Conservation (phyloP, 116 monocot genomes). For the Cymodocea nodosa region DNA sequence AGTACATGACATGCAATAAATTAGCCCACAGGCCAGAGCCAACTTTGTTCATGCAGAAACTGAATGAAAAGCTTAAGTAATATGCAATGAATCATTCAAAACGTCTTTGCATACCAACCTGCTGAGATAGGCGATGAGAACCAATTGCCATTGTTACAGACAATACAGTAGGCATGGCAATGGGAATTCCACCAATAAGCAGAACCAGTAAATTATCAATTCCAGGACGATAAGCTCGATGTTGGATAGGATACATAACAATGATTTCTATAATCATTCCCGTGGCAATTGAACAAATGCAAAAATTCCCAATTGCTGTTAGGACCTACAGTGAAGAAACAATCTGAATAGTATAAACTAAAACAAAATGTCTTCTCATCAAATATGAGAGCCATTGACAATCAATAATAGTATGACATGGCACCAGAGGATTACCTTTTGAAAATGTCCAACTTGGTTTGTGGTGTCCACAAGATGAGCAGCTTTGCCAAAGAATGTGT, state of each 20-base stretch:
- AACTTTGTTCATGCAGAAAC: too few species aligned
- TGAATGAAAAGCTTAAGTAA: too few species aligned
- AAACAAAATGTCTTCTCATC: neutral
- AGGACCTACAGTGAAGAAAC: slow-evolving; percentile 12
- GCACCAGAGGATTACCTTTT: slow-evolving; percentile 8
- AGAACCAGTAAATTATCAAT: slow-evolving; percentile 24
- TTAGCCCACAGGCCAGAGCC: too few species aligned
- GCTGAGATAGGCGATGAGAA: slow-evolving; percentile 22
- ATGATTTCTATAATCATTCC: slow-evolving; percentile 29
- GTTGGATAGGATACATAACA: slow-evolving; percentile 29
- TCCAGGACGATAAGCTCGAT: slow-evolving; percentile 19
- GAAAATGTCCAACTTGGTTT: slow-evolving; percentile 28
- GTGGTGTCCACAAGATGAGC: slow-evolving; percentile 27
- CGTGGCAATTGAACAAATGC: slow-evolving; percentile 25
- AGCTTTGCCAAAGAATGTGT: slow-evolving; percentile 30
- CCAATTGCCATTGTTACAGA: slow-evolving; percentile 32
- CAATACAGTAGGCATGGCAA: slow-evolving; percentile 27
- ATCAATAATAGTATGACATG: neutral
- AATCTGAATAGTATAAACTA: neutral
- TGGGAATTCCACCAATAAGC: slow-evolving; percentile 29
- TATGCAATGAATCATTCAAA: neutral
- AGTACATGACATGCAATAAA: too few species aligned
- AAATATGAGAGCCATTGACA: neutral
- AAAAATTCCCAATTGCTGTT: slow-evolving; percentile 26
- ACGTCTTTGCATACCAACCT: slow-evolving; percentile 5